phyloP scores from a whole-genome alignment of 495 filamentous ascomycete species.

The Penicillium maclennaniae region DNA sequence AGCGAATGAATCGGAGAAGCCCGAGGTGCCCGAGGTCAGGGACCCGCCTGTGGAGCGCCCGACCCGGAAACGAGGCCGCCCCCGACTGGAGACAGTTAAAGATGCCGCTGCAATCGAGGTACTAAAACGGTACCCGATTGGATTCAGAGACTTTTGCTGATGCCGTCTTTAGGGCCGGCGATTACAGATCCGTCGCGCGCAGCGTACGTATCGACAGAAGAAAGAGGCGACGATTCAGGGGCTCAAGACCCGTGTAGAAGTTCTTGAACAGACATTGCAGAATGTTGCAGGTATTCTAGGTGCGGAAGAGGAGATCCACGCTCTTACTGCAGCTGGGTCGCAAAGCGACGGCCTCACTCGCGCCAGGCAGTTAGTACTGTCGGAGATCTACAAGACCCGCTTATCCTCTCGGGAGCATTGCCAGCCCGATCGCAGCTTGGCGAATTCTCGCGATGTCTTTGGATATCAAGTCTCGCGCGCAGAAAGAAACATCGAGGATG shows the following conservation, averaged over 20 bases:
- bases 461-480: constrained; percentile 19
- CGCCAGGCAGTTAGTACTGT: constrained; percentile 16
- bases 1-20: constrained; percentile 9
- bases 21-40: constrained; percentile 5
- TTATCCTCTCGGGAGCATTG: not conserved
- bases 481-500: not conserved
- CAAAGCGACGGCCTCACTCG: constrained; percentile 3
- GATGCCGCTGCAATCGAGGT: constrained; percentile 28
- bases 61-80: constrained; percentile 25
- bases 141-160: constrained; percentile 1
- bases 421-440: not conserved
- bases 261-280: constrained; percentile 62
- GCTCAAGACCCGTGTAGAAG: constrained; percentile 63
- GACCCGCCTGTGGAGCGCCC: constrained; percentile 13
- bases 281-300: constrained; percentile 66
- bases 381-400: constrained; percentile 13
- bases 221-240: constrained; percentile 78
- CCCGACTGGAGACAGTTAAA: constrained; percentile 19
- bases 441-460: constrained; percentile 7
- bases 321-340: not conserved
- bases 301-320: not conserved
- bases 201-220: constrained; percentile 77
- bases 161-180: constrained; percentile 47
- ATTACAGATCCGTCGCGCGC: constrained; percentile 82
- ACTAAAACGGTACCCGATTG: not conserved